phyloP scores from a whole-genome alignment of 768 basidiomycete species.

The Boletus subcaerulescens region DNA sequence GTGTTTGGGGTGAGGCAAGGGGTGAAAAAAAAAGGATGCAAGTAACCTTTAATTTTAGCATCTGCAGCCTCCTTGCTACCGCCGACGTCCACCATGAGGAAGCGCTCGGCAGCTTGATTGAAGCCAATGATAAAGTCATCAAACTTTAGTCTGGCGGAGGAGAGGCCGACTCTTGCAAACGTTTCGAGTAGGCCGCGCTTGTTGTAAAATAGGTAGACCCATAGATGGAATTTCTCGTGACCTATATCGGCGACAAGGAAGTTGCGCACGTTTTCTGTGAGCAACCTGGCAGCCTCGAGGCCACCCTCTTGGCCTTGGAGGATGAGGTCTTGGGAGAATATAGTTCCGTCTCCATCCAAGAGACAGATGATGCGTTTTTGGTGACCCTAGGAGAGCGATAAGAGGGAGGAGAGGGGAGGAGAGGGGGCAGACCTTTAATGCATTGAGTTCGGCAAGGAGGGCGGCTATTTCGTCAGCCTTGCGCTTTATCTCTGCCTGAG shows the following conservation, averaged over 20 bases:
- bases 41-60: conserved; percentile 67
- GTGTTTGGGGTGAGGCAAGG: conserved; percentile 7
- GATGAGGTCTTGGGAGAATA: conserved; percentile 55
- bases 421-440: conserved; percentile 22
- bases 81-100: conserved; percentile 69
- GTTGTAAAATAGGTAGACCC: conserved; percentile 63
- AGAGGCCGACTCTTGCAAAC: conserved; percentile 37
- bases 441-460: conserved; percentile 26
- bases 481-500: conserved; percentile 19
- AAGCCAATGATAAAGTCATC: conserved; percentile 69
- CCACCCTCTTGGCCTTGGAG: conserved; percentile 57
- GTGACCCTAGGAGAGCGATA: conserved; percentile 13
- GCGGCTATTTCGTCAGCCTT: conserved; percentile 7
- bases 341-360: conserved; percentile 63
- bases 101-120: conserved; percentile 65
- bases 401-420: background rate
- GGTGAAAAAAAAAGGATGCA: background rate
- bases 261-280: conserved; percentile 35
- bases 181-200: conserved; percentile 57
- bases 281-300: conserved; percentile 47
- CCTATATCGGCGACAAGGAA: conserved; percentile 19
- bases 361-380: conserved; percentile 43
- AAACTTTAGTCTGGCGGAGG: conserved; percentile 40
- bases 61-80: conserved; percentile 72
- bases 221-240: conserved; percentile 43